Conservation (phyloP, 352 stramenopile genomes). For the Pythium plurisporium region DNA sequence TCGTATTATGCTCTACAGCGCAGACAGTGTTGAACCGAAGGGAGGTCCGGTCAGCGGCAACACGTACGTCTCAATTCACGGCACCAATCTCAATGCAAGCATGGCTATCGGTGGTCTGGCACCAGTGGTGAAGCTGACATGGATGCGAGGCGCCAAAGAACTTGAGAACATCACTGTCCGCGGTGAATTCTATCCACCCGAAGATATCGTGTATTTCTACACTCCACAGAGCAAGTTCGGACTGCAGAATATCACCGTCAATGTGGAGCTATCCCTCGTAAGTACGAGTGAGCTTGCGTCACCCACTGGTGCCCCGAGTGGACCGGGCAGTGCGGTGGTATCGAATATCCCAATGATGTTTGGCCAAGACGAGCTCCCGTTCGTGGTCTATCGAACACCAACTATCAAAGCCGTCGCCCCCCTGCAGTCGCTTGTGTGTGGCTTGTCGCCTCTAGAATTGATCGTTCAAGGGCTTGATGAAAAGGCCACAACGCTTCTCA, state of each 20-base stretch:
- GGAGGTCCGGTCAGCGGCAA: slow-evolving; percentile 64
- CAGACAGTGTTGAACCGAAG: slow-evolving; percentile 41
- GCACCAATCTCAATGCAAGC: slow-evolving; percentile 58
- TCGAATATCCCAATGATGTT: slow-evolving; percentile 22
- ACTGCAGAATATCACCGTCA: slow-evolving; percentile 56
- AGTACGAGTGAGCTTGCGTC: neutral
- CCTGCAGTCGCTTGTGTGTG: slow-evolving; percentile 35
- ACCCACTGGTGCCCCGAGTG: neutral
- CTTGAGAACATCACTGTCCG: slow-evolving; percentile 54
- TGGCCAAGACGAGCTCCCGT: slow-evolving; percentile 57
- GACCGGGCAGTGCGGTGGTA: neutral
- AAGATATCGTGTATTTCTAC: slow-evolving; percentile 74
- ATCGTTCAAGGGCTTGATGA: slow-evolving; percentile 65
- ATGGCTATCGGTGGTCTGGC: slow-evolving; percentile 23
- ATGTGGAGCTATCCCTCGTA: slow-evolving; percentile 39
- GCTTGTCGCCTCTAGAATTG: slow-evolving; percentile 43
- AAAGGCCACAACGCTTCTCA: slow-evolving; percentile 35
- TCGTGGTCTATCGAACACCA: slow-evolving; percentile 66
- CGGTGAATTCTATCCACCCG: slow-evolving; percentile 52
- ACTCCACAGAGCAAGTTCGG: slow-evolving; percentile 73
- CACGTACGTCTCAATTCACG: slow-evolving; percentile 58
- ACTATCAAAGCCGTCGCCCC: slow-evolving; percentile 49
- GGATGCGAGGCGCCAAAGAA: slow-evolving; percentile 50
- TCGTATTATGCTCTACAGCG: slow-evolving; percentile 51
- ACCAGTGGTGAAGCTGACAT: slow-evolving; percentile 45